Percentiles rank a stretch among this genome's conserved stretches.
phyloP scores from a whole-genome alignment of 768 basidiomycete genomes.

The Hygrophoropsis aurantiaca region DNA sequence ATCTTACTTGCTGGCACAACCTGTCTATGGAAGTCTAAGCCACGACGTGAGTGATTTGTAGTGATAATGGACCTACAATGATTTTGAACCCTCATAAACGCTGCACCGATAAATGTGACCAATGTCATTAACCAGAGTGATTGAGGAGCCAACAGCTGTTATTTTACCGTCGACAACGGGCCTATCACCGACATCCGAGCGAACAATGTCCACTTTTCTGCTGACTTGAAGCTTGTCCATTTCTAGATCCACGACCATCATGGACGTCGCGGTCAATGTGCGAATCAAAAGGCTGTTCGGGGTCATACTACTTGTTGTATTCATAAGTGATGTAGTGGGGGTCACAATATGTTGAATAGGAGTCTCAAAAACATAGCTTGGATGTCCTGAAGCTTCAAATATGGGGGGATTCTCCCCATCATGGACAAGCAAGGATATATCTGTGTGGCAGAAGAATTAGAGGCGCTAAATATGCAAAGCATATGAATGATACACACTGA shows the following conservation, averaged over 20 bases:
- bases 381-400: slow-evolving; percentile 41
- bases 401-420: slow-evolving; percentile 20
- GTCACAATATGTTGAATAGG: slow-evolving; percentile 65
- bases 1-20: slow-evolving; percentile 9
- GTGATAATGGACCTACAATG: slow-evolving; percentile 34
- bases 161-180: slow-evolving; percentile 49
- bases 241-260: slow-evolving; percentile 33
- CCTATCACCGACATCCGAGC: slow-evolving; percentile 40
- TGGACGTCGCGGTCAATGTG: slow-evolving; percentile 43
- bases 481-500: slow-evolving; percentile 48
- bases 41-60: neutral
- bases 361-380: slow-evolving; percentile 54
- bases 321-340: slow-evolving; percentile 20
- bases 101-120: slow-evolving; percentile 53
- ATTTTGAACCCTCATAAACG: slow-evolving; percentile 34
- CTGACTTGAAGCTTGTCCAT: slow-evolving; percentile 16
- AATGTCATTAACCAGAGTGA: slow-evolving; percentile 46
- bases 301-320: slow-evolving; percentile 10
- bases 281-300: slow-evolving; percentile 37
- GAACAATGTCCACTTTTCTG: slow-evolving; percentile 38
- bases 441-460: slow-evolving; percentile 30
- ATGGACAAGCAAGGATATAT: slow-evolving; percentile 43
- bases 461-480: neutral
- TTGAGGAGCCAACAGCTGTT: slow-evolving; percentile 27
- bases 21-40: slow-evolving; percentile 16